Evolutionary conservation across 768 basidiomycete species (phyloP).

Genomic region (Leccinum incarnatum): DNA sequence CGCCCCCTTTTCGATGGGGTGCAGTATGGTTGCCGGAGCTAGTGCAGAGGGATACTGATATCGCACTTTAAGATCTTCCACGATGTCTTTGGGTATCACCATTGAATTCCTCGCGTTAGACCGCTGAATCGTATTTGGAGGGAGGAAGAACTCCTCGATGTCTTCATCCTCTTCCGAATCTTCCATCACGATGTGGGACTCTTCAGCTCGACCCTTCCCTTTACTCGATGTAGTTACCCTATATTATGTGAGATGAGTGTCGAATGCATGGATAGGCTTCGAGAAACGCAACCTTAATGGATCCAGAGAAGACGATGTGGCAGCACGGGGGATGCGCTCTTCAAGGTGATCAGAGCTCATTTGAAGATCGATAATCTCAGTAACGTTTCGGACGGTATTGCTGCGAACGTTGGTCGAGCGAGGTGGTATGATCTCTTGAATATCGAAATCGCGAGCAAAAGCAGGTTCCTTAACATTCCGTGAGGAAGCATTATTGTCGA

Average conservation of each 20-base stretch:
- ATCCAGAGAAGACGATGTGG: constrained; percentile 22
- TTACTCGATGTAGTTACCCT: constrained; percentile 8
- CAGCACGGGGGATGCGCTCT: constrained; percentile 9
- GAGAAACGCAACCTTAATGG: constrained; percentile 5
- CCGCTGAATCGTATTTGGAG: not conserved
- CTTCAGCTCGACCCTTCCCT: constrained; percentile 23
- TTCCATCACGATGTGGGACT: constrained; percentile 13
- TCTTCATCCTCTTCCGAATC: constrained; percentile 19
- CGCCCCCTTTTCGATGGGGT: not conserved
- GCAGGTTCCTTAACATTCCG: too few relatives aligned
- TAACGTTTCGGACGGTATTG: constrained; percentile 5
- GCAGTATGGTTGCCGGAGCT: constrained; percentile 4
- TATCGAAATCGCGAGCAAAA: constrained; percentile 15
- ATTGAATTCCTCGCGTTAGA: not conserved
- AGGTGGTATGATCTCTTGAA: constrained; percentile 18
- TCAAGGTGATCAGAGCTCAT: constrained; percentile 22
- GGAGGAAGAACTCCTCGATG: constrained; percentile 19
- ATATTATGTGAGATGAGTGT: constrained; percentile 16
- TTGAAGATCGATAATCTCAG: constrained; percentile 20
- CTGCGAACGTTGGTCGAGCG: not conserved
- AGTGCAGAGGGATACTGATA: not conserved
- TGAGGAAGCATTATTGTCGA: constrained; percentile 2
- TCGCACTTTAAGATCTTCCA: constrained; percentile 2
- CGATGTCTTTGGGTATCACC: constrained; percentile 19
- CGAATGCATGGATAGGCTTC: constrained; percentile 17